A percentile compares a stretch with the other conserved stretches of the same genome.
These are phyloP conservation scores for Talaromyces wortmannii DNA, from an alignment of 495 filamentous ascomycete genomes.

Conservation along the genomic window DNA sequence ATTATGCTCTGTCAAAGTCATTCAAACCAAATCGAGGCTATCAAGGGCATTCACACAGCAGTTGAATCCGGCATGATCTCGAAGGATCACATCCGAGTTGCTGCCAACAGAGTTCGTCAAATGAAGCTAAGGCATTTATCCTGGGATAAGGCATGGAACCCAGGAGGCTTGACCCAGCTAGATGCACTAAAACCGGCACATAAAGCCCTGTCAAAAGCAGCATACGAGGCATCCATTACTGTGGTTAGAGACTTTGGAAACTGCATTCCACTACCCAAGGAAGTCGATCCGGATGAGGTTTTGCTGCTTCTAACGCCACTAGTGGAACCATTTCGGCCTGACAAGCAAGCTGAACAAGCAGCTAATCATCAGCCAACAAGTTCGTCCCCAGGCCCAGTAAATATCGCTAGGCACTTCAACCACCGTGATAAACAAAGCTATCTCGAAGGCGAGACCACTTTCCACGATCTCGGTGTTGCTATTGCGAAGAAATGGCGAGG, in stretches of 20 bases:
- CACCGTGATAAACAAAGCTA: background rate
- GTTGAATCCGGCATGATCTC: background rate
- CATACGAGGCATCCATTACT: constrained; percentile 1
- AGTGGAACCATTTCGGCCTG: constrained; percentile 1
- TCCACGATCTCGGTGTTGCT: background rate
- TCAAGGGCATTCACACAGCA: constrained; percentile 1
- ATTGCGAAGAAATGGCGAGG: constrained; percentile 4
- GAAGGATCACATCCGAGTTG: background rate
- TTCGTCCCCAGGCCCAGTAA: background rate
- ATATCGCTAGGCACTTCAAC: background rate
- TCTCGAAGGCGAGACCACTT: constrained; percentile 1
- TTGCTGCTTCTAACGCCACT: constrained; percentile 1
- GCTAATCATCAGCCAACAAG: background rate
- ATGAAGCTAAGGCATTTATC: constrained; percentile 2
- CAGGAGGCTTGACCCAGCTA: background rate
- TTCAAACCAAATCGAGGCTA: constrained; percentile 3
- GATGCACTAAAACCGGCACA: background rate
- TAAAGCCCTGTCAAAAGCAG: background rate
- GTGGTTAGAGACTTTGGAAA: background rate
- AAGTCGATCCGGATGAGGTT: background rate
- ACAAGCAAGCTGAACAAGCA: background rate
- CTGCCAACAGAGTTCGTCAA: background rate
- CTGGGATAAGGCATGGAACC: constrained; percentile 1
- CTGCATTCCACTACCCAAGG: background rate
- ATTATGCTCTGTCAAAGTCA: constrained; percentile 4